Percentiles rank a stretch among this genome's conserved stretches.
These are phyloP conservation scores for Pseudocercospora crystallina DNA, from an alignment of 2,329 filamentous ascomycete species.

Conservation along the genomic window DNA sequence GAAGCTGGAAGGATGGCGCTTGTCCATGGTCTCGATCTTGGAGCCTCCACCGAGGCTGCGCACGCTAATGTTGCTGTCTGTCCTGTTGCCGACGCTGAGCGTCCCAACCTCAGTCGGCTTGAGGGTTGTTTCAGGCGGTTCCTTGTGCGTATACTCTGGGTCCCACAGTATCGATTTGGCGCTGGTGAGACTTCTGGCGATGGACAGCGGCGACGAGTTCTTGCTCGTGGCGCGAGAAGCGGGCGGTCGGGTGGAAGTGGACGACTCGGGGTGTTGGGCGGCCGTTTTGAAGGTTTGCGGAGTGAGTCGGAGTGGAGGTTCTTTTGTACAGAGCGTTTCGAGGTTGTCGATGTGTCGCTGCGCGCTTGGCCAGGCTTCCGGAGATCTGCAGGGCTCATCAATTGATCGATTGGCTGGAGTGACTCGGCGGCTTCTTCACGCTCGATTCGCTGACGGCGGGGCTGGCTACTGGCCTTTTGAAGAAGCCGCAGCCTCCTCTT, in stretches of 20 bases:
- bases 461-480: too few species aligned
- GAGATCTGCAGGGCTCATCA: too few species aligned
- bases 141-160: conserved; percentile 44
- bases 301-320: background rate
- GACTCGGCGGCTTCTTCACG: too few species aligned
- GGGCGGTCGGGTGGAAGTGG: conserved; percentile 11
- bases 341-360: too few species aligned
- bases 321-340: too few species aligned
- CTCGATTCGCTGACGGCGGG: too few species aligned
- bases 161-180: conserved; percentile 53
- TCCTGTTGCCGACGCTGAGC: conserved; percentile 46
- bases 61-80: conserved; percentile 54
- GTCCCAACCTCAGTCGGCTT: conserved; percentile 51
- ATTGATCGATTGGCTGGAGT: too few species aligned
- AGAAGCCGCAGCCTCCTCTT: too few species aligned
- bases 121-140: conserved; percentile 47
- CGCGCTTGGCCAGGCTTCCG: too few species aligned
- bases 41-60: conserved; percentile 47
- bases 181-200: conserved; percentile 44
- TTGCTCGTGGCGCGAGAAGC: conserved; percentile 6
- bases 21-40: conserved; percentile 68
- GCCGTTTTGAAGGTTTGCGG: conserved; percentile 16
- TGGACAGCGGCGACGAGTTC: conserved; percentile 12
- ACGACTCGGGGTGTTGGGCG: conserved; percentile 13
- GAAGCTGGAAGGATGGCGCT: conserved; percentile 94